Conservation (phyloP, 1,139 yeast species). For the Geotrichum carabidarum region DNA sequence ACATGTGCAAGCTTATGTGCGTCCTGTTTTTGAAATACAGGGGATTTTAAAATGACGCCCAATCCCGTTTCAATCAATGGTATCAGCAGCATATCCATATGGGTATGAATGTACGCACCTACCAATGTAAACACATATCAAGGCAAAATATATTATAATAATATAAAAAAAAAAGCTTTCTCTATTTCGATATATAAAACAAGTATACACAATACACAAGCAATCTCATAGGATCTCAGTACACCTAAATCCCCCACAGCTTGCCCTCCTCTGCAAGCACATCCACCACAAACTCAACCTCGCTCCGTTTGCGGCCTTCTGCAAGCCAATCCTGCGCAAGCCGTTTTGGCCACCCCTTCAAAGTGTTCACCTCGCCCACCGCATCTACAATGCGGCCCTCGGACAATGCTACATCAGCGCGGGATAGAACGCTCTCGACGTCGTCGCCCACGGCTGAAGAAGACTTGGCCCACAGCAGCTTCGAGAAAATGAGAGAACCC, state of each 20-base stretch:
- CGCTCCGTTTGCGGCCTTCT: slow-evolving; percentile 85
- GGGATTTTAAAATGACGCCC: too few species aligned
- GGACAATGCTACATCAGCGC: slow-evolving; percentile 71
- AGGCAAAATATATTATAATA: too few species aligned
- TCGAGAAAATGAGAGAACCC: slow-evolving; percentile 71
- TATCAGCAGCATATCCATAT: too few species aligned
- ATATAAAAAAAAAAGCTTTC: too few species aligned
- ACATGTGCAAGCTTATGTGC: too few species aligned
- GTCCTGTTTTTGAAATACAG: too few species aligned
- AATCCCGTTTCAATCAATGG: too few species aligned
- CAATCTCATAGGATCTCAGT: too few species aligned
- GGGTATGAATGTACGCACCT: too few species aligned
- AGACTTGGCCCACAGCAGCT: slow-evolving; percentile 58
- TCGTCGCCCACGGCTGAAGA: slow-evolving; percentile 65
- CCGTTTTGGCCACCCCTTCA: slow-evolving; percentile 91
- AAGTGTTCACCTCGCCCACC: slow-evolving; percentile 82
- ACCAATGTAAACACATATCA: too few species aligned
- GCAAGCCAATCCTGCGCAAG: slow-evolving; percentile 87
- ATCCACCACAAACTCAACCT: slow-evolving; percentile 72
- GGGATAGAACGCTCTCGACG: slow-evolving; percentile 80
- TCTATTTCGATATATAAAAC: too few species aligned
- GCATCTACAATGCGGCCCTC: slow-evolving; percentile 82
- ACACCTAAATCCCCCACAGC: slow-evolving; percentile 12
- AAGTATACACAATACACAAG: too few species aligned
- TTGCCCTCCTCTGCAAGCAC: slow-evolving; percentile 52